Evolutionary conservation across 2,329 filamentous ascomycete genomes (phyloP).

Genomic region (Colletotrichum somersetense): DNA sequence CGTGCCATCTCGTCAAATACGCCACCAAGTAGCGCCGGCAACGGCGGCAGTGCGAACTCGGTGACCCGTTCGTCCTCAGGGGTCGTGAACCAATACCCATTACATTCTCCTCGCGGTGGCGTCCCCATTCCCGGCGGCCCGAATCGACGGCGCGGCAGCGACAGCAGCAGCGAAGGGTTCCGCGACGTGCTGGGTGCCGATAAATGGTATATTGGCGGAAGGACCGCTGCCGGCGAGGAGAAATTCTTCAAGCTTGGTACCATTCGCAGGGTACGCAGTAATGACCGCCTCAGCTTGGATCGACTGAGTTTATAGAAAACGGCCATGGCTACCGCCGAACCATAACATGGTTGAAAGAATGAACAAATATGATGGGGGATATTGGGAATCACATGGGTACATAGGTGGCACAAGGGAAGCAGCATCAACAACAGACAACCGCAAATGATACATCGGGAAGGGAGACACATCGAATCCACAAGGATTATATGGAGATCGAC

Average conservation of each 20-base stretch:
- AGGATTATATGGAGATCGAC: neutral
- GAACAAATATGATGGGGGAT: neutral
- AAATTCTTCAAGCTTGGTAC: conserved; percentile 86
- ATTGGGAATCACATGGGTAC: conserved; percentile 13
- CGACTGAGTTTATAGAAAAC: conserved; percentile 74
- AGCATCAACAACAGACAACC: conserved; percentile 29
- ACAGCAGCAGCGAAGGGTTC: conserved; percentile 82
- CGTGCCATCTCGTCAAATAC: conserved; percentile 39
- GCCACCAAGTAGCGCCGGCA: conserved; percentile 8
- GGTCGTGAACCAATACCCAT: conserved; percentile 48
- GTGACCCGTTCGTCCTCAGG: conserved; percentile 42
- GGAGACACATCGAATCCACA: conserved; percentile 16
- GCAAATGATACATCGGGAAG: conserved; percentile 10
- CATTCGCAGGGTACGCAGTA: conserved; percentile 78
- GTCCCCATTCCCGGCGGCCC: conserved; percentile 57
- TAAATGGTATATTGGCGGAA: conserved; percentile 85
- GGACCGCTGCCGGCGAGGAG: conserved; percentile 82
- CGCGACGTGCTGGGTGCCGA: conserved; percentile 78
- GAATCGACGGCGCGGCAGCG: conserved; percentile 73
- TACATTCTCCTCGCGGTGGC: conserved; percentile 46
- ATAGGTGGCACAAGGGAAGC: conserved; percentile 16
- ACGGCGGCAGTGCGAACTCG: conserved; percentile 19
- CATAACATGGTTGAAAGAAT: neutral
- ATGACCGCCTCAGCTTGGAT: conserved; percentile 81
- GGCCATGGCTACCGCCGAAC: conserved; percentile 44